A percentile compares a stretch with the other conserved stretches of the same genome.
phyloP scores from a whole-genome alignment of 352 stramenopile genomes.

The Pythium oligandrum region DNA sequence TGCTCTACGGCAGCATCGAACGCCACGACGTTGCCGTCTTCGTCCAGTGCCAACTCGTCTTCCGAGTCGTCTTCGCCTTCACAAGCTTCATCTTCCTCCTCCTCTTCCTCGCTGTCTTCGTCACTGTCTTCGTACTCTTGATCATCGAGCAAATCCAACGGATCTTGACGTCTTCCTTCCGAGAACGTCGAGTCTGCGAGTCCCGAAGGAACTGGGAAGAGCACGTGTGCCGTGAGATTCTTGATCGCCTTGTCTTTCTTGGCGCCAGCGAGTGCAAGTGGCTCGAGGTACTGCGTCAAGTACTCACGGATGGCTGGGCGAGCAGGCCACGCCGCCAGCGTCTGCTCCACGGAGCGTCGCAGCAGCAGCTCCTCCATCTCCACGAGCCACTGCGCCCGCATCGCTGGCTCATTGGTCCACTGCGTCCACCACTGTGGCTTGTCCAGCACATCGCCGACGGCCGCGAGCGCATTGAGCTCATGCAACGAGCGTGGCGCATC shows the following conservation, averaged over 20 bases:
- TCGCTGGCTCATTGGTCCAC: slow-evolving; percentile 10
- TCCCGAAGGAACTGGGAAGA: too few relatives aligned
- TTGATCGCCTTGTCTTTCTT: too few relatives aligned
- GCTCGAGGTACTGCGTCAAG: slow-evolving; percentile 5
- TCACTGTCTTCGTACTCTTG: slow-evolving; percentile 13
- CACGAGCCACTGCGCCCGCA: slow-evolving; percentile 20
- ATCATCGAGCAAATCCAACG: too few relatives aligned
- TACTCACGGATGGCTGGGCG: slow-evolving; percentile 7
- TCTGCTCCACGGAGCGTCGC: not conserved
- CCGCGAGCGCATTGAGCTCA: slow-evolving; percentile 28
- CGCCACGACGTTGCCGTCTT: slow-evolving; percentile 4
- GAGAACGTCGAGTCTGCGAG: too few relatives aligned
- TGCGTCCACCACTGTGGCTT: slow-evolving; percentile 27
- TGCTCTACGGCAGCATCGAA: slow-evolving; percentile 2
- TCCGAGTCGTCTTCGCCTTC: slow-evolving; percentile 8
- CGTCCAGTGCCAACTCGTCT: not conserved
- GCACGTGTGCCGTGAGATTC: too few relatives aligned
- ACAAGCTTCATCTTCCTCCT: slow-evolving; percentile 3
- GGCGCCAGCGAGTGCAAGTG: too few relatives aligned
- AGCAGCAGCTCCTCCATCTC: slow-evolving; percentile 21
- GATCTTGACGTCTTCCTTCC: too few relatives aligned
- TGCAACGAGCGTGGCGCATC: slow-evolving; percentile 18
- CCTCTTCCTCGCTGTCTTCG: slow-evolving; percentile 9
- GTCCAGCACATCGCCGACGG: slow-evolving; percentile 22
- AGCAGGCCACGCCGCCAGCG: not conserved